Base-by-base conservation (phyloP, 495 filamentous ascomycete genomes). In the Cercophora scortea region DNA sequence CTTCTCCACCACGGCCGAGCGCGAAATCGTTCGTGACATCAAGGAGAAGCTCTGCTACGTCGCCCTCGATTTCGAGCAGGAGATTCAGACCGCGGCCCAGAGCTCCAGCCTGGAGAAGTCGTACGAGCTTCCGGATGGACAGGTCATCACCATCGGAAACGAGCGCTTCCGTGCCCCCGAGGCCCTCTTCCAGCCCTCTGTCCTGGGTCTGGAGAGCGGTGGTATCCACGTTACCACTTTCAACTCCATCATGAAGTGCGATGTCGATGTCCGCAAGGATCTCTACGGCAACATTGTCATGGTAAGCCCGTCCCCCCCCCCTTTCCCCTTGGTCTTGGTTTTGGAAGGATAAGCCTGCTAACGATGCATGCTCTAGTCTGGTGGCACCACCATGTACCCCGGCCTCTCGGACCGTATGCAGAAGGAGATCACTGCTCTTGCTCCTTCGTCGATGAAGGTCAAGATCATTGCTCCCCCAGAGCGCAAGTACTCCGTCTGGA, bases 361-460 rank as follows among this genome's bases (percentile, higher is more conserved):
- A 70, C 49, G n/a, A n/a, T n/a, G 36, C 33, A 19, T 33, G 36
- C n/a, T 51, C 43, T 68, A 93, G 86, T 96, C 90, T 81, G 90
- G 90, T 84, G 90, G 90, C 79, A 96, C 90, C 65, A 96, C 90
- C 71, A 96, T 96, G 90, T 98, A 98, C 81, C 93, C 93, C 60
- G 93, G 93, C 90, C 96, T 98, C 79, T 95, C 91, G 73, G 93
- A 98, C 82, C 94, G 93, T 86, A 98, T 98, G 93, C 93, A 98
- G 80, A 98, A 98, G 88, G 93, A 98, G 82, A 98, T 98, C 77
- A 97, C 92, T 68, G 88, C 94, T 65, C 88, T 98, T 74, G 93
- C 93, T 63, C 93, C 93, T 64, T 97, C 94, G 42, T 96, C 90
- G 60, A 98, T 96, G 94, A 90, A 91, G 74, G 95, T 98, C 73